phyloP scores from a whole-genome alignment of 495 filamentous ascomycete genomes.

The Penicillium canariense region DNA sequence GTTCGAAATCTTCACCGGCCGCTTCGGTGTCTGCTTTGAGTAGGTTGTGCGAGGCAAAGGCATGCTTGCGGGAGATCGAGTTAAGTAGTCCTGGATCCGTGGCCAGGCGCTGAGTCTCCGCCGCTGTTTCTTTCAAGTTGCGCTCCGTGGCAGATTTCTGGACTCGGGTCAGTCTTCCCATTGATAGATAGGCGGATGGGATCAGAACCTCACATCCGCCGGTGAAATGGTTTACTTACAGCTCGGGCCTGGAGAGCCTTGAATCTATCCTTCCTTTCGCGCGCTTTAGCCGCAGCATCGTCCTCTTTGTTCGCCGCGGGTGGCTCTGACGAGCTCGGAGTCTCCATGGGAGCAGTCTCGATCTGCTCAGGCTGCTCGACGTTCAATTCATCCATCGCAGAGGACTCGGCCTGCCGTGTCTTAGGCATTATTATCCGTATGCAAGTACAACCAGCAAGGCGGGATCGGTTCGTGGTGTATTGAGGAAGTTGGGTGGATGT shows the following conservation, averaged over 20 bases:
- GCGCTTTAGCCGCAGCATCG: slow-evolving; percentile 32
- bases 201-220: not conserved
- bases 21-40: slow-evolving; percentile 87
- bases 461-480: not conserved
- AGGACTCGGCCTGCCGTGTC: slow-evolving; percentile 13
- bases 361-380: slow-evolving; percentile 12
- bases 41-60: slow-evolving; percentile 86
- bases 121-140: slow-evolving; percentile 80
- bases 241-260: slow-evolving; percentile 82
- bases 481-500: not conserved
- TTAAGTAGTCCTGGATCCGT: slow-evolving; percentile 72
- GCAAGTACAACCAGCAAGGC: not conserved
- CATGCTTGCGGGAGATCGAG: slow-evolving; percentile 73
- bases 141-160: slow-evolving; percentile 70
- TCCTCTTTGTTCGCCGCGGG: slow-evolving; percentile 24
- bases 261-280: slow-evolving; percentile 53
- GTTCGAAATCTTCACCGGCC: slow-evolving; percentile 87
- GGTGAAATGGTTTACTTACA: slow-evolving; percentile 31
- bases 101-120: slow-evolving; percentile 75
- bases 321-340: slow-evolving; percentile 6
- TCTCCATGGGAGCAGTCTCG: slow-evolving; percentile 6
- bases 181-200: not conserved
- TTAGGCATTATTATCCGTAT: slow-evolving; percentile 12
- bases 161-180: slow-evolving; percentile 16
- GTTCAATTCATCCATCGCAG: slow-evolving; percentile 10